A percentile compares a stretch with the other conserved stretches of the same genome.
Evolutionary conservation across 2,329 filamentous ascomycete species (phyloP).

Genomic region (Xylaria sp.): DNA sequence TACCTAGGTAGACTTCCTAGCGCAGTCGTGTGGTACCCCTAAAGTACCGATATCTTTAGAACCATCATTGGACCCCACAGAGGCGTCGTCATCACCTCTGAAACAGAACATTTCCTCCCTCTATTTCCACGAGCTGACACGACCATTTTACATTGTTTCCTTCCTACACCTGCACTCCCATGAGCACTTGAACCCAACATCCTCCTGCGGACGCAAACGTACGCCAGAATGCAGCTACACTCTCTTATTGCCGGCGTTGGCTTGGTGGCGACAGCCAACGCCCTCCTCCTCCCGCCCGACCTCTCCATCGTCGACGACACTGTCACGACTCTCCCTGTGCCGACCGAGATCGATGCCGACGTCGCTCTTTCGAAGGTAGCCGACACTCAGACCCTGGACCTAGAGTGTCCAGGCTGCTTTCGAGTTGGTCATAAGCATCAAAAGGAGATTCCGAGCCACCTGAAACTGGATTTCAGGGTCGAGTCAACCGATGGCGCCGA

Average conservation of each 20-base stretch:
- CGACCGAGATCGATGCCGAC: constrained; percentile 39
- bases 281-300: constrained; percentile 49
- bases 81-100: constrained; percentile 29
- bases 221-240: constrained; percentile 50
- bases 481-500: constrained; percentile 57
- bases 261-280: constrained; percentile 51
- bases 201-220: constrained; percentile 20
- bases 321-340: constrained; percentile 48
- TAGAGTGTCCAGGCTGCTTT: constrained; percentile 49
- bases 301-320: constrained; percentile 43
- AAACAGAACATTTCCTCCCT: constrained; percentile 18
- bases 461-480: constrained; percentile 67
- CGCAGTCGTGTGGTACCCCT: background rate
- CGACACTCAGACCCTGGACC: constrained; percentile 44
- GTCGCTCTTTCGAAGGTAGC: constrained; percentile 33
- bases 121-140: constrained; percentile 4
- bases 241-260: constrained; percentile 51
- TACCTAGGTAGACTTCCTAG: no score
- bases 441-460: constrained; percentile 54
- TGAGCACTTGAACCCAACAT: constrained; percentile 26
- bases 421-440: constrained; percentile 25
- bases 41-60: background rate
- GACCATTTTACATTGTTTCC: background rate
- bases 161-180: constrained; percentile 19
- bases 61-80: constrained; percentile 1